A percentile compares a stretch with the other conserved stretches of the same genome.
phyloP scores from a whole-genome alignment of 805 yeast species.

The Isabelozyma rhagii region DNA sequence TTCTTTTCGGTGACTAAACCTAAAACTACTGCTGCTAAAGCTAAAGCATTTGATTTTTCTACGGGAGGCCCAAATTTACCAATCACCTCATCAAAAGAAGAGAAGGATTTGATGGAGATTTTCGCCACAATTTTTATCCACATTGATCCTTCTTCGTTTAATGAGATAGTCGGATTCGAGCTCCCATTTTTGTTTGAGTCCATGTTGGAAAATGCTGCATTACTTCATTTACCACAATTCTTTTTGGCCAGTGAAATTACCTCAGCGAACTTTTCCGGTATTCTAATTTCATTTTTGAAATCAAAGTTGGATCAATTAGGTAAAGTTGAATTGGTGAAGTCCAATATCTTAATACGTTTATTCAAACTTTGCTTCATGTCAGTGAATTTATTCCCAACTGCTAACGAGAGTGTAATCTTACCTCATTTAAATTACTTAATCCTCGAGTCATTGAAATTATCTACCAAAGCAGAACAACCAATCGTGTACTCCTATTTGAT shows the following conservation, averaged over 20 bases:
- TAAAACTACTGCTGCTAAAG: conserved; percentile 20
- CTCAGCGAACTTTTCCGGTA: conserved; percentile 86
- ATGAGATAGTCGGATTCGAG: conserved; percentile 83
- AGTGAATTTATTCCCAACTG: conserved; percentile 82
- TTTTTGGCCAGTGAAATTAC: conserved; percentile 93
- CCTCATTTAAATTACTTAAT: conserved; percentile 87
- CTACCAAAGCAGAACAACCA: conserved; percentile 89
- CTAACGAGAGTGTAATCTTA: conserved; percentile 81
- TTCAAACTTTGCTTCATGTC: conserved; percentile 96
- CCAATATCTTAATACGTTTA: conserved; percentile 77
- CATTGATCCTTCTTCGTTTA: conserved; percentile 92
- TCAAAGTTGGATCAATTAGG: conserved; percentile 76
- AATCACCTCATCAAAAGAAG: conserved; percentile 85
- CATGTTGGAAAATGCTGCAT: conserved; percentile 78
- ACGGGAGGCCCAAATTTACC: conserved; percentile 80
- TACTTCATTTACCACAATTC: conserved; percentile 89
- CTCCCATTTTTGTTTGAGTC: conserved; percentile 73
- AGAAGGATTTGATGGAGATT: conserved; percentile 92
- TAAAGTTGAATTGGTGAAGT: conserved; percentile 68
- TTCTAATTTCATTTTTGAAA: conserved; percentile 72
- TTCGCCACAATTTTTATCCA: conserved; percentile 91
- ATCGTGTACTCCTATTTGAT: conserved; percentile 84
- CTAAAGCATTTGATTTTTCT: conserved; percentile 52
- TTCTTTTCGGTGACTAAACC: conserved; percentile 67
- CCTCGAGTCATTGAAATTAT: conserved; percentile 69